A percentile compares a stretch with the other conserved stretches of the same genome.
Evolutionary conservation across 192 early-diverging fungal genomes (phyloP).

Genomic region (Spizellomyces punctatus): DNA sequence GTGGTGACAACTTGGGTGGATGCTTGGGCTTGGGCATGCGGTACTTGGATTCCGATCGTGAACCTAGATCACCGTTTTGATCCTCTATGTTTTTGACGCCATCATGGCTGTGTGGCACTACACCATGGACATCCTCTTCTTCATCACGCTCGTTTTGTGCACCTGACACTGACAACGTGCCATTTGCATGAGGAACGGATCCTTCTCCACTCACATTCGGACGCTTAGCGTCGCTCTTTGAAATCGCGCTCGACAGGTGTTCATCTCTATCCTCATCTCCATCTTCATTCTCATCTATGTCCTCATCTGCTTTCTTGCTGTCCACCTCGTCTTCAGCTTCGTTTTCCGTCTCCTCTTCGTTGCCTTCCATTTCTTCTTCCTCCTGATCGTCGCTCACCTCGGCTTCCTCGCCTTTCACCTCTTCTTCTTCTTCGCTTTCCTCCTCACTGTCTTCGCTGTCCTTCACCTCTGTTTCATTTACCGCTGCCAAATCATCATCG

Average conservation of each 20-base stretch:
- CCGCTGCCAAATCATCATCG: neutral
- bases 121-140: conserved; percentile 67
- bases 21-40: too few relatives aligned
- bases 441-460: conserved; percentile 7
- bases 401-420: neutral
- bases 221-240: too few relatives aligned
- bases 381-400: conserved; percentile 23
- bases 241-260: conserved; percentile 79
- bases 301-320: conserved; percentile 5
- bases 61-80: conserved; percentile 89
- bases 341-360: conserved; percentile 68
- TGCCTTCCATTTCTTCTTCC: conserved; percentile 37
- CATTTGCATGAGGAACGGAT: too few relatives aligned
- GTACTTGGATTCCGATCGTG: conserved; percentile 82
- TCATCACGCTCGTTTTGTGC: too few relatives aligned
- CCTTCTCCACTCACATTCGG: too few relatives aligned
- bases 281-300: neutral
- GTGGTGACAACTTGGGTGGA: conserved; percentile 47
- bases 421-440: neutral
- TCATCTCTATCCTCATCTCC: conserved; percentile 52
- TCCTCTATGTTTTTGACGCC: conserved; percentile 93
- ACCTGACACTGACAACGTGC: too few relatives aligned
- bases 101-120: conserved; percentile 74
- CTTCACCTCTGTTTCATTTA: neutral
- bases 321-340: conserved; percentile 57